These are phyloP conservation scores for Hymenoscyphus occultus DNA, from an alignment of 2,329 filamentous ascomycete genomes.

Conservation along the genomic window DNA sequence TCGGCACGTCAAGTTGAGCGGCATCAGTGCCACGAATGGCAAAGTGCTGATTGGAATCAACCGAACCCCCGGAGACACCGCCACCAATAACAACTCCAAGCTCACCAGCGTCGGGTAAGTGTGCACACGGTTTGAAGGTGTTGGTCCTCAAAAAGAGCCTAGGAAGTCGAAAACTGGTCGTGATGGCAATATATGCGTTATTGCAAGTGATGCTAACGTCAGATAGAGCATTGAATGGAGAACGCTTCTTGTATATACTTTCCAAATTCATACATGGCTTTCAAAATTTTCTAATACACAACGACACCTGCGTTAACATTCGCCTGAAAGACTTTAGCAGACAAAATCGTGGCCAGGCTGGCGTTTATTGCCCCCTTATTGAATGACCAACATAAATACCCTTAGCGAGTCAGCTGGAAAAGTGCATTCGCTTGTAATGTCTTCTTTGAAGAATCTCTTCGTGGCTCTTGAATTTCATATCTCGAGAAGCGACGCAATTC, in stretches of 20 bases:
- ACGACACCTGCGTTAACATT: no score
- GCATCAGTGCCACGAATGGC: constrained; percentile 43
- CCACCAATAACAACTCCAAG: constrained; percentile 42
- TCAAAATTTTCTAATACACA: no score
- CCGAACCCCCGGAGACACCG: constrained; percentile 49
- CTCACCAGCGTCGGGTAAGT: constrained; percentile 23
- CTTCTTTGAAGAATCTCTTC: no score
- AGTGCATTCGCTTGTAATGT: no score
- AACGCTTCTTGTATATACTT: not conserved
- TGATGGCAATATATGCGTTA: constrained; percentile 4
- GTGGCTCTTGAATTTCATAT: no score
- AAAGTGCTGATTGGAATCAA: constrained; percentile 39
- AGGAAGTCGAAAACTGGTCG: not conserved
- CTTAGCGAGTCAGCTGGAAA: no score
- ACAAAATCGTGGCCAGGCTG: no score
- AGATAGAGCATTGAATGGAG: not conserved
- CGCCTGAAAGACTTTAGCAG: no score
- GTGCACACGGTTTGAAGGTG: constrained; percentile 37
- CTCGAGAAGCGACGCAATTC: no score
- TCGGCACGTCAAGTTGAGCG: constrained; percentile 40
- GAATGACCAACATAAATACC: no score
- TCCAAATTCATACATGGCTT: no score
- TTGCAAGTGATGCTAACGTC: not conserved
- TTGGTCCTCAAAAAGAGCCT: not conserved
- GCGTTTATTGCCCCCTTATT: no score